Base-by-base conservation (phyloP, 1,284 basidiomycete genomes). In the Neonothopanus nambi region DNA sequence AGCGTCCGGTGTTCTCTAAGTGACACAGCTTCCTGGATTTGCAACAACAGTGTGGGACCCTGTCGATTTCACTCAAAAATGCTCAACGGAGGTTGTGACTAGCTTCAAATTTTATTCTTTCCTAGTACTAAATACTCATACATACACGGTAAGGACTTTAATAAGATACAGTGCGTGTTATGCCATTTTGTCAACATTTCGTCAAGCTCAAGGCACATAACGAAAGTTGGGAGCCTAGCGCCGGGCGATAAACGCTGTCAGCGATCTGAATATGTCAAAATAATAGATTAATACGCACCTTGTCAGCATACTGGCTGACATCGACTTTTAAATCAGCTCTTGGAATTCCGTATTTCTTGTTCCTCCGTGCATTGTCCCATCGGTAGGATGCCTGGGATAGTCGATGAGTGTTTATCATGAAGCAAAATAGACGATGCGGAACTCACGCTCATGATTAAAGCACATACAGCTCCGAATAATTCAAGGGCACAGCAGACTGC, bases 261-360 rank as follows among this genome's bases (percentile, higher is more conserved):
- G 8, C 21, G 36, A 9, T 4, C 42, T 13, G 13, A 13, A 9
- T 8, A 33, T 33, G 30, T 11, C 11, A 28, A 13, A 5, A 48
- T 21, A 23, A 15, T 5, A 5, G 13, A 18, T 18, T 2, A 36
- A 24, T 3, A 63, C 74, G 40, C 51, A 85, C 85, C 71, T 82
- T 76, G 62, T 90, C 87, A 3, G 87, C 87, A 13, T 87, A 66
- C 58, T 85, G 79, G 17, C 77, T 74, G 1, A 85, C 89, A 59
- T 90, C 82, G 13, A 90, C 84, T 8, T 70, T 75, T 2, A 72
- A 74, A 53, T 80, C 68, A 0, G 68, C 70, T 43, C 72, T 66
- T 0, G 77, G 78, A 52, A 74, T 75, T 4, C 88, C 87, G 56
- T 84, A 81, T 17, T 72, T 58, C 43, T 65, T 68, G 61, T 90